Evolutionary conservation across 2,329 filamentous ascomycete genomes (phyloP).

Genomic region (Berkeleyomyces basicola): DNA sequence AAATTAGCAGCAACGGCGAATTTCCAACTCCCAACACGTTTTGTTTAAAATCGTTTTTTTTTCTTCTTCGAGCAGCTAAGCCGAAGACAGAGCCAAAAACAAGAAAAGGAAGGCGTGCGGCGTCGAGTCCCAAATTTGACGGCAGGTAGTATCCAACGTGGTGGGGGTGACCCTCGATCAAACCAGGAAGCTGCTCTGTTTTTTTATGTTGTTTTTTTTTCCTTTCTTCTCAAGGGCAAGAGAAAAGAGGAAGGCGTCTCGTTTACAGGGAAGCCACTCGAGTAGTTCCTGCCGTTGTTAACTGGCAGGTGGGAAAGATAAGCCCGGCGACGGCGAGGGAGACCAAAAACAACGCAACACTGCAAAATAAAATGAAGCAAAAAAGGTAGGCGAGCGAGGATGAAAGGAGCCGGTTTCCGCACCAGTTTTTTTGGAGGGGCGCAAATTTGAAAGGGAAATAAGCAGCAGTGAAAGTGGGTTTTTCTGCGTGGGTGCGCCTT

Average conservation of each 20-base stretch:
- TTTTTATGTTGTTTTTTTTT: neutral
- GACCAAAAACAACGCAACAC: neutral
- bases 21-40: neutral
- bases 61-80: neutral
- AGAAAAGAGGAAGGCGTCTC: neutral
- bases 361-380: neutral
- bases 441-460: neutral
- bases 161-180: neutral
- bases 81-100: neutral
- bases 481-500: neutral
- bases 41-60: neutral
- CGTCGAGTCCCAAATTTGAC: neutral
- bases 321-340: neutral
- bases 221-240: too few species aligned
- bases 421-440: neutral
- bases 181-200: neutral
- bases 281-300: neutral
- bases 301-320: neutral
- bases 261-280: neutral
- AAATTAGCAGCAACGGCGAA: neutral
- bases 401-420: neutral
- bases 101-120: neutral
- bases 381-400: neutral
- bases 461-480: constrained; percentile 1
- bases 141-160: neutral